Conservation (phyloP, 148 eudicot genomes). For the Talinum fruticosum region DNA sequence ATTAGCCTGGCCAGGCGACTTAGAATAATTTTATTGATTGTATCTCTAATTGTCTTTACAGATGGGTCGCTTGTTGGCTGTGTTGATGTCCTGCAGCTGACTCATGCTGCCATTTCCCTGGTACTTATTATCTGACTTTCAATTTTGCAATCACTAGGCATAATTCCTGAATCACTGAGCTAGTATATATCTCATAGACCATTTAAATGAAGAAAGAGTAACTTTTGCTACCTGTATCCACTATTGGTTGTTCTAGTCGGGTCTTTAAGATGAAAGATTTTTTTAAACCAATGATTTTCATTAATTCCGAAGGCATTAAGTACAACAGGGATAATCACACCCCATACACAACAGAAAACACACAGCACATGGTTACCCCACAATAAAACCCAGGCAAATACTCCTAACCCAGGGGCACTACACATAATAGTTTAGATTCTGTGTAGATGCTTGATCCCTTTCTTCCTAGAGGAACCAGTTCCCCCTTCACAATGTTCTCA, state of each 20-base stretch:
- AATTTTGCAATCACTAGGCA: neutral
- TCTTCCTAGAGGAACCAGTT: too few species aligned
- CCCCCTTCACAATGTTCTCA: too few species aligned
- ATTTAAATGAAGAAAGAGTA: neutral
- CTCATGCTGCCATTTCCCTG: constrained; percentile 93
- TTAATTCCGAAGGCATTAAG: too few species aligned
- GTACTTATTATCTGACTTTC: constrained; percentile 29
- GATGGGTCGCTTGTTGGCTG: constrained; percentile 76
- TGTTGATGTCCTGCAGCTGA: constrained; percentile 86
- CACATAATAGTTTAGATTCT: too few species aligned
- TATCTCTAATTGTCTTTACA: constrained; percentile 34
- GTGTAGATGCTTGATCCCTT: too few species aligned
- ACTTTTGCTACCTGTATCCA: neutral
- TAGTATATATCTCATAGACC: neutral
- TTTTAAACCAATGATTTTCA: neutral
- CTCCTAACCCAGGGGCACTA: too few species aligned
- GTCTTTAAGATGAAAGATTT: neutral
- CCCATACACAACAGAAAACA: too few species aligned
- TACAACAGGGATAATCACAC: too few species aligned
- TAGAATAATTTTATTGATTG: constrained; percentile 7
- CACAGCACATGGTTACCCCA: too few species aligned
- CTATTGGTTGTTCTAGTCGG: neutral
- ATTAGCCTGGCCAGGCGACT: constrained; percentile 2
- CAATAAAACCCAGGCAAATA: too few species aligned
- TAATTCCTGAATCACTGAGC: neutral